Evolutionary conservation across 2,329 filamentous ascomycete genomes (phyloP).

Genomic region (Zymoseptoria ardabiliae): DNA sequence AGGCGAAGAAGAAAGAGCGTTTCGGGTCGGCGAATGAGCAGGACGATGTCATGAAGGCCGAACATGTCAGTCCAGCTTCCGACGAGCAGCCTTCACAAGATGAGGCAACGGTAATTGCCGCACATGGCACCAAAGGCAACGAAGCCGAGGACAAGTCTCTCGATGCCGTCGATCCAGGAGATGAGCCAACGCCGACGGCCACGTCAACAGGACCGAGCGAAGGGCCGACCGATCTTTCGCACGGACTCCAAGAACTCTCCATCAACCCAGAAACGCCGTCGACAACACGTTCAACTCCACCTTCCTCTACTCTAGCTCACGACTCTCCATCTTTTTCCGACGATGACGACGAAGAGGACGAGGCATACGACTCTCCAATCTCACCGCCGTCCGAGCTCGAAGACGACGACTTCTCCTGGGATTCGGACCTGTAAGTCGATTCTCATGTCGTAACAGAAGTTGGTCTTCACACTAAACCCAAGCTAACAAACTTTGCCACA

Average conservation of each 20-base stretch:
- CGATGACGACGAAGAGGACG: constrained; percentile 4
- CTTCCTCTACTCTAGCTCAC: constrained; percentile 1
- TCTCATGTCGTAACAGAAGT: not conserved
- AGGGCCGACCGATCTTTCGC: not conserved
- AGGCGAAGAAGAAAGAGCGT: not conserved
- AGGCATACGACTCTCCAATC: constrained; percentile 16
- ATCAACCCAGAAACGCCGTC: not conserved
- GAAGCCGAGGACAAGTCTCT: not conserved
- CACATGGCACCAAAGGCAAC: too few species aligned
- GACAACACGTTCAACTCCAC: not conserved
- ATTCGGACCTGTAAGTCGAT: constrained; percentile 22
- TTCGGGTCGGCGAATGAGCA: constrained; percentile 1
- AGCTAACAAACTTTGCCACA: not conserved
- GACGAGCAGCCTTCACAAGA: not conserved
- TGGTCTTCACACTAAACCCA: not conserved
- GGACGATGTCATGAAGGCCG: not conserved
- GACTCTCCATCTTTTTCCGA: not conserved
- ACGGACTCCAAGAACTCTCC: not conserved
- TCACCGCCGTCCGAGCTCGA: constrained; percentile 20
- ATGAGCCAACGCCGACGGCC: not conserved
- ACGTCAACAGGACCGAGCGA: not conserved
- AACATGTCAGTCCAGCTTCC: not conserved
- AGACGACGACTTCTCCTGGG: constrained; percentile 29
- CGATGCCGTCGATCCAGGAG: not conserved
- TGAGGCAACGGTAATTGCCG: too few species aligned